A percentile compares a stretch with the other conserved stretches of the same genome.
These are phyloP conservation scores for Trichoderma guizhouense DNA, from an alignment of 2,329 filamentous ascomycete genomes.

Conservation along the genomic window DNA sequence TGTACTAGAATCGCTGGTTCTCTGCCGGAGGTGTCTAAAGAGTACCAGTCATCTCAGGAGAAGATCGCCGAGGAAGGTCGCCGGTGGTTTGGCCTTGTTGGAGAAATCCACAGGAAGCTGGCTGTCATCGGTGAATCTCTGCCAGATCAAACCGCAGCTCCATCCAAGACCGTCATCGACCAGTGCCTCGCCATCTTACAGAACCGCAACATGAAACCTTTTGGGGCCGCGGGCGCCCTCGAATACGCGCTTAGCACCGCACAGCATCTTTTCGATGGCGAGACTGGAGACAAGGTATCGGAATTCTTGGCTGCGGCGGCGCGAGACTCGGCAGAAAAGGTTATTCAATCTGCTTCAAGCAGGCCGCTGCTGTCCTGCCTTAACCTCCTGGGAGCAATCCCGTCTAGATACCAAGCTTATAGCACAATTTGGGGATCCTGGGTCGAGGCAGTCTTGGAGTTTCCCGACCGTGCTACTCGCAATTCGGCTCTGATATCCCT, in stretches of 20 bases:
- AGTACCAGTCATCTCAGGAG: slow-evolving; percentile 70
- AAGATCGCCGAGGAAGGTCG: slow-evolving; percentile 62
- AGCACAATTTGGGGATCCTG: slow-evolving; percentile 45
- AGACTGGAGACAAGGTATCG: slow-evolving; percentile 36
- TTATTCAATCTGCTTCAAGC: slow-evolving; percentile 68
- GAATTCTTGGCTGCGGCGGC: slow-evolving; percentile 49
- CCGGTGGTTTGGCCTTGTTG: slow-evolving; percentile 63
- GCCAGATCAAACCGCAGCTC: slow-evolving; percentile 30
- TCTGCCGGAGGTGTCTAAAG: slow-evolving; percentile 76
- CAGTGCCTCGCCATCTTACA: slow-evolving; percentile 43
- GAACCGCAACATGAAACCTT: slow-evolving; percentile 55
- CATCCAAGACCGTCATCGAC: slow-evolving; percentile 31
- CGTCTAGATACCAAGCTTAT: slow-evolving; percentile 37
- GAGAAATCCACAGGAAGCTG: slow-evolving; percentile 41
- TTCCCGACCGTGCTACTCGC: slow-evolving; percentile 24
- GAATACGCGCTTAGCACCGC: slow-evolving; percentile 37
- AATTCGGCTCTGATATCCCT: slow-evolving; percentile 42
- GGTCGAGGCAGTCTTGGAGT: slow-evolving; percentile 39
- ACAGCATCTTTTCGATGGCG: slow-evolving; percentile 40
- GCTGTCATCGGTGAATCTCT: slow-evolving; percentile 19
- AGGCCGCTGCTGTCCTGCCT: slow-evolving; percentile 64
- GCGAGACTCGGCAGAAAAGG: slow-evolving; percentile 49
- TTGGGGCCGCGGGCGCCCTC: slow-evolving; percentile 50
- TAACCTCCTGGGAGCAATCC: slow-evolving; percentile 49
- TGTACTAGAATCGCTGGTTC: slow-evolving; percentile 67